phyloP scores from a whole-genome alignment of 345 rosid genomes.

The Barbarea vulgaris region DNA sequence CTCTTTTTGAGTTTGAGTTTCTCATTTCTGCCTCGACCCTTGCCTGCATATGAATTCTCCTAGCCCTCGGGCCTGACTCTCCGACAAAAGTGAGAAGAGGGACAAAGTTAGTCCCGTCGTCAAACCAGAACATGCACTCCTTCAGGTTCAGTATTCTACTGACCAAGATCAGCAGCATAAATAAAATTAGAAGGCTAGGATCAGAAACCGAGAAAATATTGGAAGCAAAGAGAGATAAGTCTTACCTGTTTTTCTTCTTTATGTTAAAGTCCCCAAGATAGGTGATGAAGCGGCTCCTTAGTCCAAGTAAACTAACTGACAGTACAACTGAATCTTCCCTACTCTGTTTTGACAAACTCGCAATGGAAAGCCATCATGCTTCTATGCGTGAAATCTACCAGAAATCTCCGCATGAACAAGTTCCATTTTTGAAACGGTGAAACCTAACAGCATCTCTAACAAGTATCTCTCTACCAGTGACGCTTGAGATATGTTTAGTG shows the following conservation, averaged over 20 bases:
- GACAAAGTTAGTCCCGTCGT: background rate
- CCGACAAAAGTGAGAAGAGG: background rate
- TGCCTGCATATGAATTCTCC: conserved; percentile 8
- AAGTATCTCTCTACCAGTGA: conserved; percentile 83
- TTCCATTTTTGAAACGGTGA: conserved; percentile 87
- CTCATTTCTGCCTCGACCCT: background rate
- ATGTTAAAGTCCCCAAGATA: background rate
- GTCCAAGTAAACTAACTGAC: conserved; percentile 11
- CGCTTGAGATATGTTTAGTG: conserved; percentile 83
- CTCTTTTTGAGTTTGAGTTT: conserved; percentile 5
- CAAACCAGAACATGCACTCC: conserved; percentile 7
- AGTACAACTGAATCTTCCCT: conserved; percentile 10
- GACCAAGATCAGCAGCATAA: conserved; percentile 12
- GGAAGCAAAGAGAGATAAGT: conserved; percentile 20
- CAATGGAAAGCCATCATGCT: background rate
- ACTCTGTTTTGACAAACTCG: conserved; percentile 23
- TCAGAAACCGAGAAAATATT: background rate
- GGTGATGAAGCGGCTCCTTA: conserved; percentile 11
- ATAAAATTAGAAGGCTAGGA: background rate
- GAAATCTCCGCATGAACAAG: conserved; percentile 93
- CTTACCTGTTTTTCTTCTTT: conserved; percentile 40
- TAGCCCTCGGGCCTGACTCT: background rate
- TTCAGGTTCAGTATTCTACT: background rate
- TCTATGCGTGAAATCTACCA: conserved; percentile 61
- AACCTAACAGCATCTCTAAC: conserved; percentile 90